A percentile compares a stretch with the other conserved stretches of the same genome.
These are phyloP conservation scores for Rugonectria rugulosa DNA, from an alignment of 2,329 filamentous ascomycete genomes.

Conservation along the genomic window DNA sequence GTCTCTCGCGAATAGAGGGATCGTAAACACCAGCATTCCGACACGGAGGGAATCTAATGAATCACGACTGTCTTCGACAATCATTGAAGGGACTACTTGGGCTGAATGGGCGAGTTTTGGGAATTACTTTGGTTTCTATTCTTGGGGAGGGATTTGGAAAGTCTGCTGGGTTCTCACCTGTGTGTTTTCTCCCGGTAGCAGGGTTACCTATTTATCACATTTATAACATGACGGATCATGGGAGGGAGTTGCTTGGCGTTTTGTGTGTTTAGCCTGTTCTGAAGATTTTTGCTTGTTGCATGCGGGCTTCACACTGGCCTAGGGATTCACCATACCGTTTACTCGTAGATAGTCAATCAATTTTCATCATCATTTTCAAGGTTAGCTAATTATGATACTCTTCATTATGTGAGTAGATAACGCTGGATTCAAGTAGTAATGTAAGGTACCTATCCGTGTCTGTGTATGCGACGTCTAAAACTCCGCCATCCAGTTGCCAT, in stretches of 20 bases:
- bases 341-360: slow-evolving; percentile 34
- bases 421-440: slow-evolving; percentile 21
- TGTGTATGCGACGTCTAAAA: slow-evolving; percentile 36
- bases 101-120: slow-evolving; percentile 6
- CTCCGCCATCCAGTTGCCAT: slow-evolving; percentile 33
- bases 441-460: slow-evolving; percentile 32
- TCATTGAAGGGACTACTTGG: slow-evolving; percentile 8
- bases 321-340: slow-evolving; percentile 17
- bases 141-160: neutral
- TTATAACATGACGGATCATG: slow-evolving; percentile 15
- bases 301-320: slow-evolving; percentile 13
- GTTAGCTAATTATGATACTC: neutral
- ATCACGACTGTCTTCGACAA: slow-evolving; percentile 17
- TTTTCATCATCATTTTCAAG: neutral
- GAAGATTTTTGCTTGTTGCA: no score
- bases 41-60: slow-evolving; percentile 12
- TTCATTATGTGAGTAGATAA: neutral
- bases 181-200: no score
- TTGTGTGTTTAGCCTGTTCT: slow-evolving; percentile 8
- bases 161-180: slow-evolving; percentile 4
- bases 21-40: slow-evolving; percentile 23
- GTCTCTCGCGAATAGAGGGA: slow-evolving; percentile 56
- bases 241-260: slow-evolving; percentile 32
- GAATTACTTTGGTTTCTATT: neutral
- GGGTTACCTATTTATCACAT: slow-evolving; percentile 13